These are phyloP conservation scores for Glutinoglossum americanum DNA, from an alignment of 495 filamentous ascomycete species.

Conservation along the genomic window DNA sequence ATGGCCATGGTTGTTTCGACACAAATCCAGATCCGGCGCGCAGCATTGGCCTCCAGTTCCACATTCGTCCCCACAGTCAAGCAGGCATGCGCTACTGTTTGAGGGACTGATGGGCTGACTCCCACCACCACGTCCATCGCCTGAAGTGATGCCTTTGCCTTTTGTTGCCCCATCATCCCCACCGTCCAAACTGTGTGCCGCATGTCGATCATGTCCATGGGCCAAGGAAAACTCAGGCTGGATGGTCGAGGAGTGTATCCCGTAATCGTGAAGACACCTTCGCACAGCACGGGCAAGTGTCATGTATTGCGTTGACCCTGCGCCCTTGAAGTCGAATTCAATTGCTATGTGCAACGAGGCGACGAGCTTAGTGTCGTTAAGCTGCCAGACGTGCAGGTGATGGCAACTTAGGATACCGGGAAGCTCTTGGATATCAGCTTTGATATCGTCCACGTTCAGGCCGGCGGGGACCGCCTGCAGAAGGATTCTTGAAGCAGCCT, in stretches of 20 bases:
- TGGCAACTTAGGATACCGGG: slow-evolving; percentile 75
- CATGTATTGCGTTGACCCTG: slow-evolving; percentile 70
- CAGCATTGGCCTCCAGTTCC: slow-evolving; percentile 53
- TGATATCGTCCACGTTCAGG: slow-evolving; percentile 73
- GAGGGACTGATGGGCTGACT: neutral
- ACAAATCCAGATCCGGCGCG: slow-evolving; percentile 8
- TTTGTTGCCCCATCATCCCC: neutral
- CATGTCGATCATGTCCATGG: slow-evolving; percentile 25
- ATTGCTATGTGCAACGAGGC: slow-evolving; percentile 85
- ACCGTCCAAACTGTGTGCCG: neutral
- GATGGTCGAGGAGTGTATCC: slow-evolving; percentile 94
- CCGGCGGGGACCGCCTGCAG: slow-evolving; percentile 80
- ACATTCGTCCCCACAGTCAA: slow-evolving; percentile 77
- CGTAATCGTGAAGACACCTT: slow-evolving; percentile 77
- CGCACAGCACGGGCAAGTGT: slow-evolving; percentile 55
- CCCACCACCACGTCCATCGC: neutral
- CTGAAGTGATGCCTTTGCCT: neutral
- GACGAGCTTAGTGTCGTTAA: slow-evolving; percentile 80
- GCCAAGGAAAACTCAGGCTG: slow-evolving; percentile 78
- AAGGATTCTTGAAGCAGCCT: slow-evolving; percentile 81
- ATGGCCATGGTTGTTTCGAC: neutral
- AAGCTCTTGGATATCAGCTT: slow-evolving; percentile 68
- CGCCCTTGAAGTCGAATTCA: slow-evolving; percentile 47
- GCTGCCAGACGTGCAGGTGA: slow-evolving; percentile 93
- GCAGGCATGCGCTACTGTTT: slow-evolving; percentile 34